Evolutionary conservation across 2,329 filamentous ascomycete genomes (phyloP).

Genomic region (Xylaria arbuscula): DNA sequence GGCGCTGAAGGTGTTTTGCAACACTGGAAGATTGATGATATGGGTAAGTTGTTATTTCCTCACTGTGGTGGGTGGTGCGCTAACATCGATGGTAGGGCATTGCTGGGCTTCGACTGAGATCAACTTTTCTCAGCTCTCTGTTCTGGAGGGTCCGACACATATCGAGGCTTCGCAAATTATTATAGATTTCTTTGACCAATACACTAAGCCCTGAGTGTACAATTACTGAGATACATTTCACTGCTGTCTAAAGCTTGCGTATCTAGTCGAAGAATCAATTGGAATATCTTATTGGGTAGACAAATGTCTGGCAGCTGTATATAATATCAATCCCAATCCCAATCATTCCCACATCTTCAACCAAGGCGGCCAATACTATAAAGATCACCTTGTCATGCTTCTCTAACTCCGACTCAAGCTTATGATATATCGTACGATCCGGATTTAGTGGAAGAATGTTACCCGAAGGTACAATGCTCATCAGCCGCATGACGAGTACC

Average conservation of each 20-base stretch:
- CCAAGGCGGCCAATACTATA: too few species aligned
- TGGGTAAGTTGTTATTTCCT: slow-evolving; percentile 50
- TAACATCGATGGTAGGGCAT: slow-evolving; percentile 49
- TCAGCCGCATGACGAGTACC: not conserved
- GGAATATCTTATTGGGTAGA: too few species aligned
- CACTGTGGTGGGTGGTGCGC: not conserved
- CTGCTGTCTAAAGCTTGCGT: not conserved
- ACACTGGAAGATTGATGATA: slow-evolving; percentile 58
- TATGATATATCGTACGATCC: not conserved
- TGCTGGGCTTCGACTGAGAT: slow-evolving; percentile 59
- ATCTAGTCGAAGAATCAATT: too few species aligned
- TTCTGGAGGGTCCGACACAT: slow-evolving; percentile 54
- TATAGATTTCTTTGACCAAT: slow-evolving; percentile 58
- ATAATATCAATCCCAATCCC: not conserved
- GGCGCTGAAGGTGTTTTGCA: slow-evolving; percentile 52
- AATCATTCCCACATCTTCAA: not conserved
- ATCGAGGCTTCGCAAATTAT: slow-evolving; percentile 58
- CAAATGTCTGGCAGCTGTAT: not conserved
- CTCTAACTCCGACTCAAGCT: not conserved
- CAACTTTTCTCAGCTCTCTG: slow-evolving; percentile 57
- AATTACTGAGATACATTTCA: too few species aligned
- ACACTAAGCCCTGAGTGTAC: slow-evolving; percentile 44
- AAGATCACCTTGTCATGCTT: not conserved
- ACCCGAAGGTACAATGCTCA: not conserved
- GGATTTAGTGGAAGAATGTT: not conserved